These are phyloP conservation scores for Eimeria tenella DNA, from an alignment of 169 alveolate genomes.

Conservation along the genomic window DNA sequence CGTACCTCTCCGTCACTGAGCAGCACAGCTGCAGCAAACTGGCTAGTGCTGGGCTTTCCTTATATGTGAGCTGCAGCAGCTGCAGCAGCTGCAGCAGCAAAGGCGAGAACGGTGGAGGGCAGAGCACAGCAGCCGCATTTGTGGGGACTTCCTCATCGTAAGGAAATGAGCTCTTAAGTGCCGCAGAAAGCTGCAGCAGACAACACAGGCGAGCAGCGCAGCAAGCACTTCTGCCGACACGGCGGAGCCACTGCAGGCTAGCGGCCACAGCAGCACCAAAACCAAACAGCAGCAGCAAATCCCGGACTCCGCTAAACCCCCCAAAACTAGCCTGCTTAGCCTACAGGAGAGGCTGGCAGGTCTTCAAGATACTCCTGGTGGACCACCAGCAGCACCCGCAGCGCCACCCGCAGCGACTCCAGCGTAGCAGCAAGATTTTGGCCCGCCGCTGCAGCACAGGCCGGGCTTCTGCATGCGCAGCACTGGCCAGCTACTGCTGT, in stretches of 20 bases:
- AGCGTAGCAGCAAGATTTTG: constrained; percentile 40
- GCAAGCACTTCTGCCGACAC: background rate
- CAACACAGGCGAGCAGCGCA: constrained; percentile 5
- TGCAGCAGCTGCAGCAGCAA: constrained; percentile 70
- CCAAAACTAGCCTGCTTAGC: background rate
- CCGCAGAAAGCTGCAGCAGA: constrained; percentile 61
- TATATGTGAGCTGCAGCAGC: constrained; percentile 48
- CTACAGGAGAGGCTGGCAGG: constrained; percentile 45
- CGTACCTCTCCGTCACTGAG: constrained; percentile 61
- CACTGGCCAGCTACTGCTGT: constrained; percentile 46
- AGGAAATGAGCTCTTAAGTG: constrained; percentile 64
- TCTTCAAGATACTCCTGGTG: constrained; percentile 67
- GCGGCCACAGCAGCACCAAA: constrained; percentile 13
- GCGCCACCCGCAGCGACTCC: constrained; percentile 51
- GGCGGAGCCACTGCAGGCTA: background rate
- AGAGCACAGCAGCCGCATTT: background rate
- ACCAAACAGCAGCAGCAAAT: background rate
- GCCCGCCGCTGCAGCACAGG: constrained; percentile 62
- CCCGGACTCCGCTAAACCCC: background rate
- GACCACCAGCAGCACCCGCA: constrained; percentile 51
- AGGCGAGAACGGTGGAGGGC: constrained; percentile 64
- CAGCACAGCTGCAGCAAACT: constrained; percentile 62
- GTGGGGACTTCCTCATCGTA: background rate
- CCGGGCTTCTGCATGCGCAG: constrained; percentile 43
- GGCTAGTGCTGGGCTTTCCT: constrained; percentile 44